Base-by-base conservation (phyloP, 1,139 yeast genomes). In the Yamadazyma pseudoaaseri region DNA sequence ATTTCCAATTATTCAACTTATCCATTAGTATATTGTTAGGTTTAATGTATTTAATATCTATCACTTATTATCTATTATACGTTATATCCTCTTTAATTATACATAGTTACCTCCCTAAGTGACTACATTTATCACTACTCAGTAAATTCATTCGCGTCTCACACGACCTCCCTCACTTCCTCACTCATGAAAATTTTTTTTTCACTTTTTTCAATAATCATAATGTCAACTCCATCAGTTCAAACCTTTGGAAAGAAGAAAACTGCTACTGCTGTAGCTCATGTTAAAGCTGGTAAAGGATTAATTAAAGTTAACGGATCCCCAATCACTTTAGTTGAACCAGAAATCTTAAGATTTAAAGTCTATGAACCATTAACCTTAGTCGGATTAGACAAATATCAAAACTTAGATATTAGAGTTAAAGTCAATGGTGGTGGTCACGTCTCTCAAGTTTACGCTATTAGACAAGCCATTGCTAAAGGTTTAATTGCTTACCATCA, bases 361-460 rank as follows among this genome's bases (percentile, higher is more conserved):
- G 97, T 92, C 59, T 92, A 90, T 90, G 98, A 92, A 81, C 97
- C 98, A 71, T 82, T 92, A 66, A 81, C 95, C 69, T 77, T 92
- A 69, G 97, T 87, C 65, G 98, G 98, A 65, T 83, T 92, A 67
- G 98, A 94, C 82, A 92, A 92, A 78, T 92, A 92, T 78, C 94
- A 95, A 73, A 83, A 83, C 81, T 84, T 92, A 62, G 98, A 92
- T 76, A 87, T 92, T 78, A 90, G 97, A 81, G 95, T 94, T 68
- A 85, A 92, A 75, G 98, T 92, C 65, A 80, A 95, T 66, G 98
- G 98, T 75, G 98, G 98, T 87, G 98, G 98, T 79, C 98, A 92
- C 84, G 96, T 90, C 58, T 90, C 97, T 52, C 98, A 92, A 81
- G 95, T 92, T 56, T 90, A 90, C 81, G 98, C 98, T 59, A 92